Evolutionary conservation across 192 early-diverging fungal genomes (phyloP).

Genomic region (Linnemannia hyalina): DNA sequence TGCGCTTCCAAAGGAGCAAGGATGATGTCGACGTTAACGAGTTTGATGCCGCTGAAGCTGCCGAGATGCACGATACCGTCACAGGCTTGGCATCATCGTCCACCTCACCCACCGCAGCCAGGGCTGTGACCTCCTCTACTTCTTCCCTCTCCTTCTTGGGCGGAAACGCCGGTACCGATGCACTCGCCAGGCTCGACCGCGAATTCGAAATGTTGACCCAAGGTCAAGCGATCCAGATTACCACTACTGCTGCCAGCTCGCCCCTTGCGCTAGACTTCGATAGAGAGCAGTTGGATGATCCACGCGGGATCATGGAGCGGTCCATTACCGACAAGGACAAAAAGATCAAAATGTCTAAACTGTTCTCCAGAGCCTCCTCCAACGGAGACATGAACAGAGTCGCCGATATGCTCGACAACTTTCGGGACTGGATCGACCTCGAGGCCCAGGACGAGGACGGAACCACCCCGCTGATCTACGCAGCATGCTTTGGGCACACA

Average conservation of each 20-base stretch:
- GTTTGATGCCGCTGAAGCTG: conserved; percentile 5
- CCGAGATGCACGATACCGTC: conserved; percentile 28
- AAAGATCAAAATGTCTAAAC: conserved; percentile 68
- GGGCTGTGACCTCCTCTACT: conserved; percentile 3
- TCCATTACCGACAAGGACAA: conserved; percentile 67
- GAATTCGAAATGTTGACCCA: conserved; percentile 52
- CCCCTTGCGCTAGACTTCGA: conserved; percentile 36
- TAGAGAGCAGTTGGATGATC: conserved; percentile 52
- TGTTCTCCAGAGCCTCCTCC: conserved; percentile 78
- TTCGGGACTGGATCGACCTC: conserved; percentile 75
- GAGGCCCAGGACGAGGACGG: conserved; percentile 90
- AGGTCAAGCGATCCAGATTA: conserved; percentile 48
- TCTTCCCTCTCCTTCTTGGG: conserved; percentile 12
- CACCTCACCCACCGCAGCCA: conserved; percentile 15
- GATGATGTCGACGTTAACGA: conserved; percentile 23
- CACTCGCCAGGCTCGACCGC: conserved; percentile 38
- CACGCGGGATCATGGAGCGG: conserved; percentile 49
- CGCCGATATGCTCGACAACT: conserved; percentile 69
- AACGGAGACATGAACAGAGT: conserved; percentile 80
- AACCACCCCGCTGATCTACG: conserved; percentile 88
- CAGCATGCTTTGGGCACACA: conserved; percentile 88
- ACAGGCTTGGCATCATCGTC: conserved; percentile 38
- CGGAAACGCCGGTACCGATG: conserved; percentile 26
- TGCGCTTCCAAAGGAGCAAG: conserved; percentile 30
- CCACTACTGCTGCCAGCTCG: conserved; percentile 24